Evolutionary conservation across 2,329 filamentous ascomycete species (phyloP), one percentile per base, ranked within the genome.

Genomic region (Phaeosphaeriaceae sp.): DNA sequence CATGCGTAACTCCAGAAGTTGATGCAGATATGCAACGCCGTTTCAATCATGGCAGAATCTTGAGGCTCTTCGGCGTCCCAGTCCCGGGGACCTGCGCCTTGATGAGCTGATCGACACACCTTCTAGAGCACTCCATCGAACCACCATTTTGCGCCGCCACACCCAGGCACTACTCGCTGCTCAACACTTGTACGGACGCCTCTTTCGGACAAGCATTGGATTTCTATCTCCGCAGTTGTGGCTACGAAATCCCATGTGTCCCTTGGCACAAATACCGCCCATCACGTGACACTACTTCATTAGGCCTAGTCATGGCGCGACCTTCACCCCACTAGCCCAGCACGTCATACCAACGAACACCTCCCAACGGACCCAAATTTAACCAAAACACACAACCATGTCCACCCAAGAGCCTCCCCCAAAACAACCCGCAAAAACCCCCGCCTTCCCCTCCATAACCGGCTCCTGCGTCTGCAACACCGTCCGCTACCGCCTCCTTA

Each of bases 391-490:
- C n/a, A 32, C 23, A 18, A 18, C 23, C 9, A 30, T 15, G 8
- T 8, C 28, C 7, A 3, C 40, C 8, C 28, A 32, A 33, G 23
- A 26, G 23, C 16, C 40, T 12, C 20, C 35, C 35, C 28, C 20
- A n/a, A 20, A 32, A 18, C 17, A 3, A 6, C 26, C 16, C 16
- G 6, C 43, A 16, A 35, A 43, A 26, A 34, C 50, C 8, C 46
- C 51, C 16, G 54, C 62, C 0, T 71, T 70, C 26, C 68, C 68
- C n/a, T 46, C 60, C 6, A 50, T 71, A n/a, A 56, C 55, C 16
- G 68, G 68, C 20, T 50, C 63, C 21, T 71, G 67, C 49, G 42
- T 52, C 32, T 71, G 68, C 46, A 50, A 43, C n/a, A 34, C 38
- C 2, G 46, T 64, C 21, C 56, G 59, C 6, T 71, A 66, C 33